A percentile compares a stretch with the other conserved stretches of the same genome.
phyloP scores from a whole-genome alignment of 1,139 yeast species.

The Nakaseomyces sp. region DNA sequence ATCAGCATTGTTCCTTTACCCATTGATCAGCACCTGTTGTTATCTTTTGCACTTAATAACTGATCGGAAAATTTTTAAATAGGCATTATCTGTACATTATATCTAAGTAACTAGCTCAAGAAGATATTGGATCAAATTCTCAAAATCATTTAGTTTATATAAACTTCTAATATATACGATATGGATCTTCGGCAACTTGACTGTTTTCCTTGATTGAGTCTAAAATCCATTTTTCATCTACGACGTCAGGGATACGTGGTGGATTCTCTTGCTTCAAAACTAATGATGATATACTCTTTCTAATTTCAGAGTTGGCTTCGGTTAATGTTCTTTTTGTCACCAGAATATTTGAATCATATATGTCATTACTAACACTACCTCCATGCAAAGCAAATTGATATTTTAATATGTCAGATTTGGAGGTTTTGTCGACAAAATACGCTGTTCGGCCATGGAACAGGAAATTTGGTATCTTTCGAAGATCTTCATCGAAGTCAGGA shows the following conservation, averaged over 20 bases:
- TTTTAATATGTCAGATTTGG: constrained; percentile 8
- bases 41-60: not conserved
- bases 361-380: constrained; percentile 18
- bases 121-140: too few species aligned
- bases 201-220: constrained; percentile 35
- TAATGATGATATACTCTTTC: constrained; percentile 25
- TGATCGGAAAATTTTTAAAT: not conserved
- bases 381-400: constrained; percentile 22
- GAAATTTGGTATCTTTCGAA: constrained; percentile 18
- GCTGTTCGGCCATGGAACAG: constrained; percentile 28
- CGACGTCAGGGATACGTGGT: constrained; percentile 41
- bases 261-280: constrained; percentile 18
- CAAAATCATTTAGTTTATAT: too few species aligned
- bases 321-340: constrained; percentile 8
- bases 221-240: constrained; percentile 37
- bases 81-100: constrained; percentile 1
- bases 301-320: constrained; percentile 9
- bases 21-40: too few species aligned
- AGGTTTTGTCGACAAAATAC: constrained; percentile 20
- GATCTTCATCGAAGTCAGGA: constrained; percentile 8
- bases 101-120: not conserved
- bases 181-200: constrained; percentile 27
- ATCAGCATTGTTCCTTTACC: too few species aligned
- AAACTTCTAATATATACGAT: not conserved
- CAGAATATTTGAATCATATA: constrained; percentile 23